phyloP scores from a whole-genome alignment of 2,329 filamentous ascomycete genomes.

The Beauveria asiatica region DNA sequence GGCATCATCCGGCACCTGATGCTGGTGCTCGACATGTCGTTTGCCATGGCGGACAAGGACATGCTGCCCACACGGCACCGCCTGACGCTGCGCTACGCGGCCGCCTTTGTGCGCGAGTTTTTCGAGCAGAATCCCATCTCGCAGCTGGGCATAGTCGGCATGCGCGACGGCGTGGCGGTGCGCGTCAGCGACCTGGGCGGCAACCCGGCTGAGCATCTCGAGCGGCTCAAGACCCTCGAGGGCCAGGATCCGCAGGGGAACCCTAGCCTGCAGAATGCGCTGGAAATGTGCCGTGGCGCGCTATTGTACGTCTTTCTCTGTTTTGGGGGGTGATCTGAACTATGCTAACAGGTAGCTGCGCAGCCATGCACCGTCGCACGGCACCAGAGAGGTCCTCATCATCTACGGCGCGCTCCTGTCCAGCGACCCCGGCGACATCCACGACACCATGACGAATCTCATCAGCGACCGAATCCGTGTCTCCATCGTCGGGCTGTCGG shows the following conservation, averaged over 20 bases:
- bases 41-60: conserved; percentile 93
- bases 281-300: conserved; percentile 88
- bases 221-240: conserved; percentile 60
- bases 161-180: conserved; percentile 84
- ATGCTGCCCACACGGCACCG: conserved; percentile 80
- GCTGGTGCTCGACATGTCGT: conserved; percentile 82
- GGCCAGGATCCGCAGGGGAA: conserved; percentile 62
- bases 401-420: conserved; percentile 86
- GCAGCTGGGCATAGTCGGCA: conserved; percentile 84
- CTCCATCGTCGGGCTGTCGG: conserved; percentile 80
- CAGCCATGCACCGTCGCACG: conserved; percentile 84
- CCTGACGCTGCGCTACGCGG: conserved; percentile 71
- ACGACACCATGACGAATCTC: conserved; percentile 74
- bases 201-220: conserved; percentile 82
- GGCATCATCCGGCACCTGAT: conserved; percentile 97
- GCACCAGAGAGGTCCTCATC: conserved; percentile 85
- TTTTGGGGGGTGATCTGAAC: neutral
- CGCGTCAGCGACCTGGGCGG: conserved; percentile 84
- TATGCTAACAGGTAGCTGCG: conserved; percentile 12
- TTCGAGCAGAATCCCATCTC: conserved; percentile 99
- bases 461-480: conserved; percentile 79
- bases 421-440: conserved; percentile 89
- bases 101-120: conserved; percentile 85
- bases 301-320: conserved; percentile 54
- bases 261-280: conserved; percentile 82